Evolutionary conservation across 2,329 filamentous ascomycete species (phyloP).

Genomic region (Scolecobasidium constrictum): DNA sequence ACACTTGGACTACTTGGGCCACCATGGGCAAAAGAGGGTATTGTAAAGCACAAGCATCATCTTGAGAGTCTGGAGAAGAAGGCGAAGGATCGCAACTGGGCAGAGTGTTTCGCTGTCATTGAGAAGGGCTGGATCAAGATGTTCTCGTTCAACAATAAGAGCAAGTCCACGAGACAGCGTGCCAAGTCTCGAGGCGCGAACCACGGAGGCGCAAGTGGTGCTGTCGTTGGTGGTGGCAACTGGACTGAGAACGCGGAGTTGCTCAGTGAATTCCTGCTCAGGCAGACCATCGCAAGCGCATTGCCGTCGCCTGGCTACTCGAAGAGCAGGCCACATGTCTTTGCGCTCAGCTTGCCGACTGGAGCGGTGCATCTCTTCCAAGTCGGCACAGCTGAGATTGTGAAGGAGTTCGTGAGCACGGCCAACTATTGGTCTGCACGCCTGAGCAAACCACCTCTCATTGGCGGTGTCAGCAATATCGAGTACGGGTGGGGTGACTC

Average conservation of each 20-base stretch:
- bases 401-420: constrained; percentile 85
- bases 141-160: constrained; percentile 78
- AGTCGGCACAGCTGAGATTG: constrained; percentile 88
- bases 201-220: constrained; percentile 28
- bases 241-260: constrained; percentile 96
- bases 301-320: constrained; percentile 90
- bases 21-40: constrained; percentile 97
- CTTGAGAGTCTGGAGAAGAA: constrained; percentile 83
- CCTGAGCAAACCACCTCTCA: constrained; percentile 82
- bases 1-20: constrained; percentile 82
- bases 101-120: constrained; percentile 88
- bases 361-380: constrained; percentile 98
- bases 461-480: constrained; percentile 90
- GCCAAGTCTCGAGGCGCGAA: constrained; percentile 46
- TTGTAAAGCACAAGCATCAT: constrained; percentile 92
- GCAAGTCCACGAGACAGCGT: constrained; percentile 57
- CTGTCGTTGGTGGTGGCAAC: constrained; percentile 85
- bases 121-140: constrained; percentile 90
- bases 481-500: constrained; percentile 94
- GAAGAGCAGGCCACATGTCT: constrained; percentile 80
- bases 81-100: constrained; percentile 90
- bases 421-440: constrained; percentile 97
- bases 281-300: constrained; percentile 83
- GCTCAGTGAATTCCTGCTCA: constrained; percentile 74
- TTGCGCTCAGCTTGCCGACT: constrained; percentile 82